phyloP scores from a whole-genome alignment of 2,329 filamentous ascomycete species.

The Fusarium dimerum region DNA sequence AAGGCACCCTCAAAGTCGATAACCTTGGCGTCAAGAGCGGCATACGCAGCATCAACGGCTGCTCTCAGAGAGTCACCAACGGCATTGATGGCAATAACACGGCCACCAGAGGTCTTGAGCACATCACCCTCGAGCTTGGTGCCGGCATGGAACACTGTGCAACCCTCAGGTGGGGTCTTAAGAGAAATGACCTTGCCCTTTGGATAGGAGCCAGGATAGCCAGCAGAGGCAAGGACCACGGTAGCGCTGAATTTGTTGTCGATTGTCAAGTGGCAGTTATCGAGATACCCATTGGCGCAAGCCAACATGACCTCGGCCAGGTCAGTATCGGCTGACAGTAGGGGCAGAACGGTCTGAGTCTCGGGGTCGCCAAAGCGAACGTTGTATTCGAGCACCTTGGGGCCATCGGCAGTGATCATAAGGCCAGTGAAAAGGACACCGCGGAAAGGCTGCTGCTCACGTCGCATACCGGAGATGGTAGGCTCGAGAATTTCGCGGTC shows the following conservation, averaged over 20 bases:
- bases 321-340: conserved; percentile 77
- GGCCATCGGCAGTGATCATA: conserved; percentile 83
- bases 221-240: conserved; percentile 89
- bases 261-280: conserved; percentile 67
- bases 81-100: conserved; percentile 91
- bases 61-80: conserved; percentile 71
- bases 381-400: conserved; percentile 88
- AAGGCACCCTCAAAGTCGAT: conserved; percentile 90
- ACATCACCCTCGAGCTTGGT: conserved; percentile 65
- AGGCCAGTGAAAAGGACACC: conserved; percentile 86
- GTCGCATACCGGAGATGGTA: conserved; percentile 84
- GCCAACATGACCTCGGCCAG: conserved; percentile 86
- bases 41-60: conserved; percentile 86
- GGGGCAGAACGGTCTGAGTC: conserved; percentile 79
- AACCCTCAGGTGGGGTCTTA: conserved; percentile 42
- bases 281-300: conserved; percentile 69
- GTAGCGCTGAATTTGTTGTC: conserved; percentile 77
- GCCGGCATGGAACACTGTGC: conserved; percentile 88
- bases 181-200: conserved; percentile 70
- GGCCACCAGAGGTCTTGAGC: conserved; percentile 78
- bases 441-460: conserved; percentile 72
- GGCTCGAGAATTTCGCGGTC: conserved; percentile 84
- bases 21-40: conserved; percentile 64
- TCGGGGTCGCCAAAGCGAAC: conserved; percentile 91
- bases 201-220: conserved; percentile 83